Base-by-base conservation (phyloP, 75 land plant species). In the Selaginella tamariscina region DNA sequence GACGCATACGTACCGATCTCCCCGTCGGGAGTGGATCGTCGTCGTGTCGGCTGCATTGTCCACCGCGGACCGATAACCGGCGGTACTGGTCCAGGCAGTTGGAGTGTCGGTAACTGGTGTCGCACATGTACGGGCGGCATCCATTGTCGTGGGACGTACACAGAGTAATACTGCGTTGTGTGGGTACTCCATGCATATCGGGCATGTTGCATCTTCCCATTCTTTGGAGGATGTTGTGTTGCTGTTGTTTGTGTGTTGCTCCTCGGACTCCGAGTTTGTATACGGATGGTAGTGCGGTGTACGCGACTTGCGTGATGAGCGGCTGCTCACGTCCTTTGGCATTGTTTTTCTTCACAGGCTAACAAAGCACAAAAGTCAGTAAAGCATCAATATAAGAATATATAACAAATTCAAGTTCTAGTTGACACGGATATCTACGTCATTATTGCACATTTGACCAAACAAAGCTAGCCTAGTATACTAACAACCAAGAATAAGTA, bases 91-190 rank as follows among this genome's bases (percentile, higher is more conserved):
- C 91, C 30, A 88, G 70, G 66, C 91, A 88, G 73, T 88, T 88
- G 54, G 91, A 85, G 69, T 88, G 91, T 67, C 88, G 70, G 66
- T 88, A 85, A 69, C 91, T 88, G 65, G 91, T 85, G 67, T 87
- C 83, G 39, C 91, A 88, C 30, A 88, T 88, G 69, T 81, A 88
- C 28, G 88, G 74, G 27, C 82, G 69, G 71, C 91, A 88, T 2
- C 91, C 91, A 31, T 85, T 85, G 21, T 83, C 82, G 69, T 76
- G 69, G 0, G 91, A 85, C 57, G 79, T 79, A 75, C 91, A 88
- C 0, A 82, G 55, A 88, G 79, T 18, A 88, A 83, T 60, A 88
- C 88, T 59, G 91, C 91, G 82, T 88, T 88, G 62, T 88, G 91
- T 27, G 91, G 91, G 66, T 76, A 74, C 60, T 88, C 91, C 83